Conservation (phyloP, 192 early-diverging fungal species). For the Backusella luteola region DNA sequence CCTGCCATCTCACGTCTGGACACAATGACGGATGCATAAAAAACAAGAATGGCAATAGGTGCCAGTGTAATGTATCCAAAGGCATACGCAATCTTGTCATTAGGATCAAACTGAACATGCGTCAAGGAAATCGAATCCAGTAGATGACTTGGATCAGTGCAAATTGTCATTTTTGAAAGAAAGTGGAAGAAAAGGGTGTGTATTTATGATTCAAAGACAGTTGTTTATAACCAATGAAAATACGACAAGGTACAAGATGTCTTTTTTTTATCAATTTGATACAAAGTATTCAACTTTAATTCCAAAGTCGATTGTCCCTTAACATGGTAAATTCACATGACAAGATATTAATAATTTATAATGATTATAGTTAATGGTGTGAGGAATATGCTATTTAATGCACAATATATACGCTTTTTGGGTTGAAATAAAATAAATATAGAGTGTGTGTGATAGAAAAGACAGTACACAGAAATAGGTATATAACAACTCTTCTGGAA, state of each 20-base stretch:
- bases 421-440: too few species aligned
- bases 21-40: constrained; percentile 63
- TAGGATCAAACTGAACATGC: constrained; percentile 63
- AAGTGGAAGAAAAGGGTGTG: neutral
- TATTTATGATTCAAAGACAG: neutral
- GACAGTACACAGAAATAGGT: too few species aligned
- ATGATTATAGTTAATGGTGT: too few species aligned
- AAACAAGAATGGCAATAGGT: constrained; percentile 66
- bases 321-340: too few species aligned
- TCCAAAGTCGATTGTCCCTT: too few species aligned
- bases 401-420: too few species aligned
- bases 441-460: too few species aligned
- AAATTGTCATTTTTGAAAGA: neutral
- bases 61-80: constrained; percentile 64
- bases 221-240: neutral
- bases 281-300: too few species aligned
- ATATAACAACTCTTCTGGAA: too few species aligned
- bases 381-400: too few species aligned
- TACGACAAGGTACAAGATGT: neutral
- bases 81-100: constrained; percentile 55
- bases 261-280: too few species aligned
- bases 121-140: constrained; percentile 66
- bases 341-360: too few species aligned
- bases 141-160: neutral
- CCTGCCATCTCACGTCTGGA: constrained; percentile 59